A percentile compares a stretch with the other conserved stretches of the same genome.
Conservation (phyloP, 2,329 filamentous ascomycete species). For the Zymoseptoria crescenta region DNA sequence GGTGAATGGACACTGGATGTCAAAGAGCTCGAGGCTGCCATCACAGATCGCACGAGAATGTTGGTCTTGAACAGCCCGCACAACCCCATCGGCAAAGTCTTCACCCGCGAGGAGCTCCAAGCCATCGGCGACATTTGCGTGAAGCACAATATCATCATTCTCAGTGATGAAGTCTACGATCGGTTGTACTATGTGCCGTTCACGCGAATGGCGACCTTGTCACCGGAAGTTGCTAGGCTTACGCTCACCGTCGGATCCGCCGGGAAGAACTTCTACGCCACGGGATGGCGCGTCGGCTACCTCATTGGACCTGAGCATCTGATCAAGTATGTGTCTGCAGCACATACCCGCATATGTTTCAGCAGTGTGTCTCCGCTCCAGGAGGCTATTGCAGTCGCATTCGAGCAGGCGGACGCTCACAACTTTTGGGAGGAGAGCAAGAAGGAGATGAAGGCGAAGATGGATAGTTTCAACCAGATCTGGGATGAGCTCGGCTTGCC, state of each 20-base stretch:
- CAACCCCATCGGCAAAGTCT: slow-evolving; percentile 96
- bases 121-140: slow-evolving; percentile 82
- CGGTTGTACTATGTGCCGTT: slow-evolving; percentile 92
- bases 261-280: slow-evolving; percentile 97
- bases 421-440: slow-evolving; percentile 84
- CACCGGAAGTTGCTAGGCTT: slow-evolving; percentile 76
- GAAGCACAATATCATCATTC: slow-evolving; percentile 85
- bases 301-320: slow-evolving; percentile 82
- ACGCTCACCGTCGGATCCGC: slow-evolving; percentile 92
- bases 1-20: slow-evolving; percentile 85
- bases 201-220: slow-evolving; percentile 82
- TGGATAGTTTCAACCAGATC: slow-evolving; percentile 72
- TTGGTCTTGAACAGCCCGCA: slow-evolving; percentile 84
- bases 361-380: slow-evolving; percentile 87
- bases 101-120: slow-evolving; percentile 72
- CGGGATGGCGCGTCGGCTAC: slow-evolving; percentile 94
- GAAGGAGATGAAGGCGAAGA: slow-evolving; percentile 80
- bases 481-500: slow-evolving; percentile 43
- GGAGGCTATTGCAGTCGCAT: slow-evolving; percentile 87
- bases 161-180: slow-evolving; percentile 66
- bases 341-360: slow-evolving; percentile 95
- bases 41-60: slow-evolving; percentile 89
- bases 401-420: slow-evolving; percentile 76
- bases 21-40: slow-evolving; percentile 67
- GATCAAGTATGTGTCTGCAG: slow-evolving; percentile 84